phyloP scores from a whole-genome alignment of 352 stramenopile species.

The Phytophthora macrochlamydospora region DNA sequence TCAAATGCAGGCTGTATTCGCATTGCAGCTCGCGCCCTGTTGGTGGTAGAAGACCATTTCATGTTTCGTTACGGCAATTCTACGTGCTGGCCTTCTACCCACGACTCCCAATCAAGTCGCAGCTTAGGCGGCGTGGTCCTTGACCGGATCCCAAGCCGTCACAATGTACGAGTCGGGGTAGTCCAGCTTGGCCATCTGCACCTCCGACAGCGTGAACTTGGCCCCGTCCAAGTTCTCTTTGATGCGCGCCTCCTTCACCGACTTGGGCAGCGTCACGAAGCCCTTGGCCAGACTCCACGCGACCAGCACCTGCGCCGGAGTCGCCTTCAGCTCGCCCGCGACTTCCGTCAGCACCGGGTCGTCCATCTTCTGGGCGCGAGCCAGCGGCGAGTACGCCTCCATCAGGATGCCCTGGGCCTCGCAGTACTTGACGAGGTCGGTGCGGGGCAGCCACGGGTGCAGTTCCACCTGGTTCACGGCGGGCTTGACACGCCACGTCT shows the following conservation, averaged over 20 bases:
- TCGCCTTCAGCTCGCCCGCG: slow-evolving; percentile 73
- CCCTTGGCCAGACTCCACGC: slow-evolving; percentile 56
- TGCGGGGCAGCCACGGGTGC: slow-evolving; percentile 58
- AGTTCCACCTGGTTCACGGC: slow-evolving; percentile 81
- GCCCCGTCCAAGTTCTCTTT: slow-evolving; percentile 55
- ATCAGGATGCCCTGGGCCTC: slow-evolving; percentile 30
- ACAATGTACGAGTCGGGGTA: slow-evolving; percentile 56
- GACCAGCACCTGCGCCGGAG: slow-evolving; percentile 69
- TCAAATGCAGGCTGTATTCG: not conserved
- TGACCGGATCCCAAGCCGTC: slow-evolving; percentile 62
- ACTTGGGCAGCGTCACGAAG: slow-evolving; percentile 73
- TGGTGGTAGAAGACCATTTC: no score
- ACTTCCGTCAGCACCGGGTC: slow-evolving; percentile 41
- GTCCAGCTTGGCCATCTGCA: slow-evolving; percentile 51
- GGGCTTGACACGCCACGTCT: slow-evolving; percentile 47
- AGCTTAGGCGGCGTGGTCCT: slow-evolving; percentile 43
- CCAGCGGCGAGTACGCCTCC: slow-evolving; percentile 58
- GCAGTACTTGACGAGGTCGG: slow-evolving; percentile 32
- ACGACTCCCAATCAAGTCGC: not conserved
- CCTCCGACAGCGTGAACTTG: slow-evolving; percentile 38
- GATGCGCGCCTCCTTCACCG: slow-evolving; percentile 58
- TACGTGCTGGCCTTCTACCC: not conserved
- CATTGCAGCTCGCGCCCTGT: no score
- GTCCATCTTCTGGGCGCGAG: slow-evolving; percentile 39
- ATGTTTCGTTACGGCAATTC: not conserved